A percentile compares a stretch with the other conserved stretches of the same genome.
Conservation (phyloP, 106 monocot species). For the Apostasia ramifera region DNA sequence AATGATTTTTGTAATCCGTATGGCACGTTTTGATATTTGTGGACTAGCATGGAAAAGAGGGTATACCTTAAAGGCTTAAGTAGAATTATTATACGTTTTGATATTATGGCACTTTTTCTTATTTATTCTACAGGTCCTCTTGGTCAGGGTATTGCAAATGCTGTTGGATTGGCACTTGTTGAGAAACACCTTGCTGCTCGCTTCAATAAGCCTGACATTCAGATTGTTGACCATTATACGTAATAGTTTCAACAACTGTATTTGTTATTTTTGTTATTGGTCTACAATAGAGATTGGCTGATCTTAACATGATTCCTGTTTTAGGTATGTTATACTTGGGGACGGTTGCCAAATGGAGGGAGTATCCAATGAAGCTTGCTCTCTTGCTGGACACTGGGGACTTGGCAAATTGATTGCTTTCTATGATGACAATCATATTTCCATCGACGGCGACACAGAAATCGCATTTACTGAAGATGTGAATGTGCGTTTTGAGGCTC, state of each 20-base stretch:
- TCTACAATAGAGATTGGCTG: background rate
- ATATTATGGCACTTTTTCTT: background rate
- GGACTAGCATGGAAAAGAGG: too few species aligned
- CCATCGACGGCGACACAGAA: constrained; percentile 95
- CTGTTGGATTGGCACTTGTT: constrained; percentile 63
- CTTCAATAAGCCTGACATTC: constrained; percentile 66
- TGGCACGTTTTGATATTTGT: too few species aligned
- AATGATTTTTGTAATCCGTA: too few species aligned
- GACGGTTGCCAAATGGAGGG: constrained; percentile 81
- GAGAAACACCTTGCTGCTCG: constrained; percentile 67
- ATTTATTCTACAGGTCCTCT: constrained; percentile 38
- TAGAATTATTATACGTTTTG: background rate
- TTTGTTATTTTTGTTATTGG: constrained; percentile 5
- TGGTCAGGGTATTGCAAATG: constrained; percentile 72
- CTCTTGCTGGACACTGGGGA: constrained; percentile 93
- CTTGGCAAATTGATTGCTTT: constrained; percentile 91
- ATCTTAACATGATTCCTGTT: background rate
- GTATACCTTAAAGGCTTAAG: too few species aligned
- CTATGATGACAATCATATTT: constrained; percentile 97
- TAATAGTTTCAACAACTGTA: constrained; percentile 8
- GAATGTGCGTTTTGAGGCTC: constrained; percentile 80
- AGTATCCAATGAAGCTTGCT: constrained; percentile 78
- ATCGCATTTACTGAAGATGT: constrained; percentile 96
- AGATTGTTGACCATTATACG: constrained; percentile 78
- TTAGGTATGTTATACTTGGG: constrained; percentile 57